Percentiles rank a stretch among this genome's conserved stretches.
Evolutionary conservation across 2,329 filamentous ascomycete genomes (phyloP).

Genomic region (Colletotrichum tropicale): DNA sequence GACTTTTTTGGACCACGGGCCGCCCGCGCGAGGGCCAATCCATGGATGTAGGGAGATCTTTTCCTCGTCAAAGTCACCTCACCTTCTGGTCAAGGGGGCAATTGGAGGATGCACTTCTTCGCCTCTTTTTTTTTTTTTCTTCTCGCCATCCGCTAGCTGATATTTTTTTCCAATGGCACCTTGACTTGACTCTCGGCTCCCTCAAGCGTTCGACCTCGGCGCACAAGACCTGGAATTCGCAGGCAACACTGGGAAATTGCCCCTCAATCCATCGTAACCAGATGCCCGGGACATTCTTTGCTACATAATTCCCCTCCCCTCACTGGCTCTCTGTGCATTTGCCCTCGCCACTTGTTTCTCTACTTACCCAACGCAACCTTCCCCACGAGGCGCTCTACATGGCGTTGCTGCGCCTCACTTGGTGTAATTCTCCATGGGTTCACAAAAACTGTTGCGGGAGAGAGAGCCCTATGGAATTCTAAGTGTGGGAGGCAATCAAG

Average conservation of each 20-base stretch:
- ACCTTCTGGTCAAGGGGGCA: not conserved
- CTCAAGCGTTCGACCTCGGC: not conserved
- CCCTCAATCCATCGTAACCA: not conserved
- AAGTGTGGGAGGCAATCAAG: not conserved
- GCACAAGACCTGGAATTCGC: not conserved
- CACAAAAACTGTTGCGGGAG: not conserved
- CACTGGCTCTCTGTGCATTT: not conserved
- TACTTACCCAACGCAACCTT: not conserved
- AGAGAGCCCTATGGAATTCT: not conserved
- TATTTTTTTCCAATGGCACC: not conserved
- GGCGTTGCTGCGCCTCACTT: not conserved
- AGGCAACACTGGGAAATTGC: not conserved
- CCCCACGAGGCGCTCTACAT: not conserved
- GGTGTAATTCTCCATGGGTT: not conserved
- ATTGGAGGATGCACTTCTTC: not conserved
- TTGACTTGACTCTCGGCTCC: not conserved
- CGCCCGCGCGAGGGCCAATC: not conserved
- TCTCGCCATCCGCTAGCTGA: not conserved
- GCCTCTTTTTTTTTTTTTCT: not conserved
- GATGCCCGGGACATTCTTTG: not conserved
- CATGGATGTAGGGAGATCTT: not conserved
- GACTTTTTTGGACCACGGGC: not conserved
- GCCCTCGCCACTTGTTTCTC: not conserved
- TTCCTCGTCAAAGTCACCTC: not conserved
- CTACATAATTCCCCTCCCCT: not conserved